Evolutionary conservation across 1,284 basidiomycete genomes (phyloP), one percentile per base, ranked within the genome.

Genomic region (Anthracocystis panici-leucophaei): DNA sequence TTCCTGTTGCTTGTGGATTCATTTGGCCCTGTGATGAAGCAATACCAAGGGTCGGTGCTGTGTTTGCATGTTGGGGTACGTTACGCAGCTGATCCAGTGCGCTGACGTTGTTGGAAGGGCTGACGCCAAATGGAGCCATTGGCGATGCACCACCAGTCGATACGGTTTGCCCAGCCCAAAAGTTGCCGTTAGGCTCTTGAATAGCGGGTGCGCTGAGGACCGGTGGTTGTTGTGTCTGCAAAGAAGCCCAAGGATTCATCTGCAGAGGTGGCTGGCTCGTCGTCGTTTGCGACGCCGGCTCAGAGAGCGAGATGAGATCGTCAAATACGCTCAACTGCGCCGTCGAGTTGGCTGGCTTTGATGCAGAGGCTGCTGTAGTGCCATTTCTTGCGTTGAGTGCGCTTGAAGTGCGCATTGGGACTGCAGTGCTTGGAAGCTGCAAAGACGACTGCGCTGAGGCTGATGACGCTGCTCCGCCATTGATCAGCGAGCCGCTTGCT

Each of bases 301-400:
- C 58, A 5, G 56, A 57, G 20, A 76, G 58, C 27, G 69, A 77
- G 48, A 79, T 60, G 16, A 79, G 60, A 18, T 79, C 78, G 44
- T 79, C 75, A 50, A 79, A 76, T 2, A 79, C 68, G 40, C 70
- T 75, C 27, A 74, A 76, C 38, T 54, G 55, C n/a, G 72, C 58
- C 42, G 57, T 65, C 3, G 67, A 35, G n/a, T 27, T 45, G 1
- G 60, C 11, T n/a, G 63, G 45, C 21, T 61, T 57, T 20, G 65
- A 49, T 25, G 55, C 33, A 11, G 41, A 48, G 25, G 50, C 50
- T 7, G 29, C 40, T 18, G n/a, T 42, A 23, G 23, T 54, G 21
- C 41, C 59, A 16, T 52, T 58, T 18, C 62, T 33, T 33, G 68
- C 18, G n/a, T 70, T 63, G 57, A 71, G 44, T 5, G 65, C 73